phyloP scores from a whole-genome alignment of 169 alveolate genomes.

The Plasmodium coatneyi region DNA sequence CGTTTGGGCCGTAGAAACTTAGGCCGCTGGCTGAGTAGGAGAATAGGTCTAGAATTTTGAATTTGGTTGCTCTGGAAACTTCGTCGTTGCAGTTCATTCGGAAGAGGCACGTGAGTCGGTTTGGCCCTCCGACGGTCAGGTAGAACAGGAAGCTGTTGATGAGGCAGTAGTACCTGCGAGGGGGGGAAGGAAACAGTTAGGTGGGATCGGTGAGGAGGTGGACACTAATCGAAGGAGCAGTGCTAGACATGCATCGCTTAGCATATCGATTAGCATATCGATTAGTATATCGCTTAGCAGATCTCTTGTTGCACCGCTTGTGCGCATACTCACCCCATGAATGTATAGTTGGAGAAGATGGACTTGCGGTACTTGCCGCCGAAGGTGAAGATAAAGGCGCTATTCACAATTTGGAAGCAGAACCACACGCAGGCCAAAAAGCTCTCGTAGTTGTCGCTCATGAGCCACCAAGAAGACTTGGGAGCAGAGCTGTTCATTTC shows the following conservation, averaged over 20 bases:
- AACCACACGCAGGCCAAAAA: conserved; percentile 88
- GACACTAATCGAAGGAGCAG: not conserved
- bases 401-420: conserved; percentile 87
- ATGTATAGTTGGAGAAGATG: conserved; percentile 81
- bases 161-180: conserved; percentile 78
- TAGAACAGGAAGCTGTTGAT: conserved; percentile 80
- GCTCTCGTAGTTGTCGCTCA: conserved; percentile 91
- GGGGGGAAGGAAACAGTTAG: not conserved
- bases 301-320: not conserved
- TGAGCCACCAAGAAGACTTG: conserved; percentile 90
- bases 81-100: conserved; percentile 92
- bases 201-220: not conserved
- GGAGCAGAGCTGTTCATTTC: conserved; percentile 80
- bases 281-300: not conserved
- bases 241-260: not conserved
- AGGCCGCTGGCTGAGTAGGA: conserved; percentile 88
- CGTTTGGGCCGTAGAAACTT: conserved; percentile 90
- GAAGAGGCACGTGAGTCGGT: conserved; percentile 87
- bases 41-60: conserved; percentile 84
- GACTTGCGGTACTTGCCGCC: conserved; percentile 89
- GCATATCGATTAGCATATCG: not conserved
- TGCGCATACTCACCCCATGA: conserved; percentile 79
- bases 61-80: conserved; percentile 80
- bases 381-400: conserved; percentile 88
- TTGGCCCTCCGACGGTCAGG: conserved; percentile 88